Percentiles rank a stretch among this genome's conserved stretches.
Evolutionary conservation across 306 rosid genomes (phyloP).

Genomic region (Prosopis cineraria): DNA sequence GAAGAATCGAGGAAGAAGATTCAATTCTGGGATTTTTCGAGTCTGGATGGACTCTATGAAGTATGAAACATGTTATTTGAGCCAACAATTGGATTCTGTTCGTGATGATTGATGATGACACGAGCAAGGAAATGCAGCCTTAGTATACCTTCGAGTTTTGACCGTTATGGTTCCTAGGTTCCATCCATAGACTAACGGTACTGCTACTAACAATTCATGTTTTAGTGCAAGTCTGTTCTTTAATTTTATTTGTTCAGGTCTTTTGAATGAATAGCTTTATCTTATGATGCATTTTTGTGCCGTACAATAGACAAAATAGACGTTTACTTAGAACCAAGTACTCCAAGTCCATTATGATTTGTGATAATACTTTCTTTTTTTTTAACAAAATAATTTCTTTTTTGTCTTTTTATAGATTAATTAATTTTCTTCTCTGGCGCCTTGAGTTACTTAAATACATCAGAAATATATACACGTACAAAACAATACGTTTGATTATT

Average conservation of each 20-base stretch:
- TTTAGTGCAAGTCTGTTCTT: conserved; percentile 20
- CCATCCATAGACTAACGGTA: neutral
- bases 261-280: neutral
- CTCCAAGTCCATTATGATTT: neutral
- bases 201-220: neutral
- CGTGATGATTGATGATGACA: neutral
- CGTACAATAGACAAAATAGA: neutral
- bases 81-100: neutral
- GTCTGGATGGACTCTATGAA: conserved; percentile 51
- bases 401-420: too few species aligned
- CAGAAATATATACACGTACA: neutral
- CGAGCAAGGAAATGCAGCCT: neutral
- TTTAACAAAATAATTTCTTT: too few species aligned
- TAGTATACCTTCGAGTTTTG: neutral
- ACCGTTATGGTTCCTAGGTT: neutral
- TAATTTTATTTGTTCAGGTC: neutral
- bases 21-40: conserved; percentile 65
- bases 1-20: conserved; percentile 32
- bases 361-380: neutral
- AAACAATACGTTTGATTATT: neutral
- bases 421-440: neutral
- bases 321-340: neutral
- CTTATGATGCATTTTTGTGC: neutral
- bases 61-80: conserved; percentile 37
- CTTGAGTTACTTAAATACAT: neutral